These are phyloP conservation scores for Leccinellum luteum DNA, from an alignment of 768 basidiomycete genomes.

Conservation along the genomic window DNA sequence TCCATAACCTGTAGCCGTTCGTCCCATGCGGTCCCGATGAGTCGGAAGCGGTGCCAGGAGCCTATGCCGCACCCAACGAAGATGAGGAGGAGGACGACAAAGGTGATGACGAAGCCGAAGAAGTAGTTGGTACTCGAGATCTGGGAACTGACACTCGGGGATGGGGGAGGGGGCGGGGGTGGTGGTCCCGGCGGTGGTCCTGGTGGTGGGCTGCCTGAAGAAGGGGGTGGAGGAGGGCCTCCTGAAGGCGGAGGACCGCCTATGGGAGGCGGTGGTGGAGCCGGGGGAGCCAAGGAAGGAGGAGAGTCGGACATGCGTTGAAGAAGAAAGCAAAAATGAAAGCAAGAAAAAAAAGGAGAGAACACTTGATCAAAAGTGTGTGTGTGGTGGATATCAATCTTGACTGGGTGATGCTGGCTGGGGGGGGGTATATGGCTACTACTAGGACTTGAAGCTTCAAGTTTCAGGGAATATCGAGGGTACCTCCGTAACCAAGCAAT, in stretches of 20 bases:
- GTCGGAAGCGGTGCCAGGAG: conserved; percentile 39
- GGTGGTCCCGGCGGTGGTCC: background rate
- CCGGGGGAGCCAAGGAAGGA: too few relatives aligned
- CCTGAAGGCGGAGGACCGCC: background rate
- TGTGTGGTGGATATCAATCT: conserved; percentile 7
- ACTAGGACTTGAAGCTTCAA: conserved; percentile 17
- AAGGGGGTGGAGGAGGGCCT: too few relatives aligned
- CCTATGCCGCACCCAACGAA: conserved; percentile 52
- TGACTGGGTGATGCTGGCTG: background rate
- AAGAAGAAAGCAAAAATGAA: background rate
- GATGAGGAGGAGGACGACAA: conserved; percentile 39
- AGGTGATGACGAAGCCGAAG: conserved; percentile 34
- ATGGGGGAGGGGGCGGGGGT: background rate
- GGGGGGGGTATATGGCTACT: background rate
- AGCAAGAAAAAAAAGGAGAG: background rate
- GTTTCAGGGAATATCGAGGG: conserved; percentile 15
- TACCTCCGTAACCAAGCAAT: conserved; percentile 14
- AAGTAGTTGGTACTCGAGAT: conserved; percentile 28
- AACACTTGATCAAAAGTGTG: too few relatives aligned
- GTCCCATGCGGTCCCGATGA: conserved; percentile 22
- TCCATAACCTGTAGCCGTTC: conserved; percentile 16
- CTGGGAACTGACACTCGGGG: background rate
- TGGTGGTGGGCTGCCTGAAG: background rate
- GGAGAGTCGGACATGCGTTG: background rate
- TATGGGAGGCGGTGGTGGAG: background rate